Base-by-base conservation (phyloP, 306 rosid species). In the Quercus parvula region DNA sequence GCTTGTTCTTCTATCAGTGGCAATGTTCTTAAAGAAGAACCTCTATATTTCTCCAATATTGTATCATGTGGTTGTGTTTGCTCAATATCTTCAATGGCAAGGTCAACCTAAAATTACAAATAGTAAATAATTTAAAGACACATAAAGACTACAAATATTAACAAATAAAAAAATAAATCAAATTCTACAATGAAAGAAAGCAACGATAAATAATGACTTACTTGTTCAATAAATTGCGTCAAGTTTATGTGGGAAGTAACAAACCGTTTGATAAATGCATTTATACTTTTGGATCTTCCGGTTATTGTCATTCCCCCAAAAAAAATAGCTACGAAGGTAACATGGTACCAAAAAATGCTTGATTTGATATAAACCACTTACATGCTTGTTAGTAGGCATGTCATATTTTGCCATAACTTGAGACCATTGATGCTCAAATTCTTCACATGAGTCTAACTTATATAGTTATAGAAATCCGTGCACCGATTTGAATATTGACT, bases 201-300 rank as follows among this genome's bases (percentile, higher is more conserved):
- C 33, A 30, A 30, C 0, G 18, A 15, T 56, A 56, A 17, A 56
- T 56, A 56, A 56, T 19, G n/a, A 61, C 71, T 25, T 22, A 22
- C 24, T 22, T 62, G 27, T 14, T 75, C 61, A 13, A 49, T 1
- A 62, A 75, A 62, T 4, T 38, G 30, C 3, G 44, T 61, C 9
- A 75, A 75, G 46, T 44, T 71, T 46, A 72, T 71, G 9, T 61
- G 55, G 62, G 54, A 61, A n/a, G 30, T 61, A 25, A 71, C 62
- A 13, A 79, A 71, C 61, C 56, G 12, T n/a, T 71, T 79, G 15
- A 71, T n/a, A 19, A 71, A 79, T 17, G 77, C 55, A 30, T 71
- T 79, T 8, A n/a, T 71, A 46, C 73, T 59, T 54, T 71, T 13
- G 18, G 38, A 70, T 79, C 55, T 71, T 71, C 77, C 41, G 0